Base-by-base conservation (phyloP, 2,329 filamentous ascomycete genomes). In the Fusarium sp. region DNA sequence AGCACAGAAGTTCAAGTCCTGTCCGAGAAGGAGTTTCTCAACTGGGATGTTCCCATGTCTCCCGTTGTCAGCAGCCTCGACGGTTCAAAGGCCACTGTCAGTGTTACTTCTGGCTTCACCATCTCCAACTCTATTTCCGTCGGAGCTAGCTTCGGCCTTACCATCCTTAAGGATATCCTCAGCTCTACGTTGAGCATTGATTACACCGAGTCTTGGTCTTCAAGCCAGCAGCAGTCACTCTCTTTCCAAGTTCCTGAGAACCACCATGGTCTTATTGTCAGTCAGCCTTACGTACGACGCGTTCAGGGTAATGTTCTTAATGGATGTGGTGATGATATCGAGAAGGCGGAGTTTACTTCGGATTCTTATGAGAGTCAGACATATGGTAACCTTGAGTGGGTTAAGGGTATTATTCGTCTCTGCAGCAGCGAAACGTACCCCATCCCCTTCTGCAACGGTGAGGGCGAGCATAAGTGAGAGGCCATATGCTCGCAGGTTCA, bases 41-140 rank as follows among this genome's bases (percentile, higher is more conserved):
- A 75, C 60, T 75, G 73, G 73, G 73, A 75, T 17, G 45, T 75
- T 26, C 45, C 73, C 32, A 75, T 75, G 58, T 75, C 73, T 9
- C 73, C 73, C 17, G 62, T 75, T 15, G 33, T 72, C 33, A 75
- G 73, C 64, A 75, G 73, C 14, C 52, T 60, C 3, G 68, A 58
- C 11, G 70, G 73, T 2, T 55, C 63, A 20, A 52, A 49, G 4
- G 73, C 56, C 10, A 70, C 49, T 1, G 73, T 75, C 14, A 63
- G 64, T 33, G 60, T 75, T 2, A 48, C 64, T 0, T 60, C 60
- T 1, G 73, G 73, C 12, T 68, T 67, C 18, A 60, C 58, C n/a
- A 62, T 75, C 18, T 42, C 57, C 52, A 75, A 75, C 64, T 57
- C 68, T 0, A 30, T 75, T 17, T 52, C 15, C 2, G 60, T 71